Conservation (phyloP, 495 filamentous ascomycete species). For the Neurospora sp. region DNA sequence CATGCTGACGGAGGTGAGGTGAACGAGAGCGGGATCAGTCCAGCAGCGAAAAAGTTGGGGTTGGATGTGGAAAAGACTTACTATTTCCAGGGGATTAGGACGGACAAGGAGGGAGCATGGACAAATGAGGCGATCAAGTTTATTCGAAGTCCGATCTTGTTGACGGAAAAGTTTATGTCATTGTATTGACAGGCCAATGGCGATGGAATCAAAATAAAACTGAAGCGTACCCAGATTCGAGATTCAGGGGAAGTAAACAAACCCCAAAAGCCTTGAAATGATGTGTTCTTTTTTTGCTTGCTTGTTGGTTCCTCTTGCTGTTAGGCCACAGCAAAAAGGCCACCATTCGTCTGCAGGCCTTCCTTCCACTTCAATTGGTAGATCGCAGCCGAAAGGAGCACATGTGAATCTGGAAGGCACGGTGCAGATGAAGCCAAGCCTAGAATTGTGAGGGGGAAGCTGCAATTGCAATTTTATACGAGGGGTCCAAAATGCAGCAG, state of each 20-base stretch:
- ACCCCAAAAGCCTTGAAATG: neutral
- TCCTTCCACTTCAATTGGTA: neutral
- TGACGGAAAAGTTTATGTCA: neutral
- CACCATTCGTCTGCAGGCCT: neutral
- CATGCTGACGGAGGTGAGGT: neutral
- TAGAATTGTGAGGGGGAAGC: neutral
- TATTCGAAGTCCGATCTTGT: neutral
- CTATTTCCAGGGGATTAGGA: neutral
- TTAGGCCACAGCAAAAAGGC: neutral
- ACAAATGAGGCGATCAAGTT: constrained; percentile 3
- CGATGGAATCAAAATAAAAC: neutral
- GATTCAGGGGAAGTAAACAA: neutral
- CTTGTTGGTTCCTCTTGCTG: neutral
- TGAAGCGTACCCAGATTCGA: neutral
- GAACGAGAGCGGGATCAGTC: neutral
- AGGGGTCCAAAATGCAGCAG: neutral
- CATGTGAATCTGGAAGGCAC: neutral
- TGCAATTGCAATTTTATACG: neutral
- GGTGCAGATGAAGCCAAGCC: neutral
- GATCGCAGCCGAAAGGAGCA: neutral
- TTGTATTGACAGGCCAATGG: neutral
- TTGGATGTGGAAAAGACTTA: neutral
- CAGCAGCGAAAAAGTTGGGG: neutral
- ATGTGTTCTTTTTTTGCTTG: neutral
- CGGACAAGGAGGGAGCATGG: neutral